Percentiles rank a stretch among this genome's conserved stretches.
Evolutionary conservation across 1,139 yeast species (phyloP).

Genomic region (Scheffersomyces parashehatae): DNA sequence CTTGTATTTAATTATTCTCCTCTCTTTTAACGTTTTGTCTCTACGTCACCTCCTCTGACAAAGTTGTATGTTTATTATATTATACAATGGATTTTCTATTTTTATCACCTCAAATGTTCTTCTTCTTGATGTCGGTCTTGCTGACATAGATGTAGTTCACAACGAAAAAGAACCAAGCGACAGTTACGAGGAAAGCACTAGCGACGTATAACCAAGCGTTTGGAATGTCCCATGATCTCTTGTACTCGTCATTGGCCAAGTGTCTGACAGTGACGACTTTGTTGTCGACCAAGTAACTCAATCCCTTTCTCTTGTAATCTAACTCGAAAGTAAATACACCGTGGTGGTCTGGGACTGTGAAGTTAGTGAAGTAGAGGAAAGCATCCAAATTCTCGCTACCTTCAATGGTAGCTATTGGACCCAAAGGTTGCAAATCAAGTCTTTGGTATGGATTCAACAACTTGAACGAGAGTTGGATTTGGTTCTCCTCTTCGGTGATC

Average conservation of each 20-base stretch:
- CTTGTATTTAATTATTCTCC: not conserved
- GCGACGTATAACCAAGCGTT: conserved; percentile 91
- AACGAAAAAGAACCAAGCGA: conserved; percentile 76
- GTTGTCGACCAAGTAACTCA: conserved; percentile 63
- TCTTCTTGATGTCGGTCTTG: conserved; percentile 30
- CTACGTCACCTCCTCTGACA: not conserved
- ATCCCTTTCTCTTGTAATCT: conserved; percentile 81
- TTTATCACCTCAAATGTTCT: conserved; percentile 22
- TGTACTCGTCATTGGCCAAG: conserved; percentile 93
- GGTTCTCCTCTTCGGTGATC: conserved; percentile 44
- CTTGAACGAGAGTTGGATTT: conserved; percentile 78
- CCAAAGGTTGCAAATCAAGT: conserved; percentile 52
- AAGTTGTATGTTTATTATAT: not conserved
- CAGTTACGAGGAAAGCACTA: conserved; percentile 66
- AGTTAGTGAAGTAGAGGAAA: conserved; percentile 40
- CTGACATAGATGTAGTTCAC: conserved; percentile 59
- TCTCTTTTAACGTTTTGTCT: not conserved
- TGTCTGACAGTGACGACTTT: conserved; percentile 86
- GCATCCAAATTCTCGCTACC: conserved; percentile 48
- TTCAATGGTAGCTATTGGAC: conserved; percentile 41
- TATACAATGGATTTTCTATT: not conserved
- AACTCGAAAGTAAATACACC: conserved; percentile 91
- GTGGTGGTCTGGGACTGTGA: conserved; percentile 90
- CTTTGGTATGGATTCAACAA: conserved; percentile 97
- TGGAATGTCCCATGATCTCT: conserved; percentile 89